Conservation (phyloP, 177 flowering plant species). For the Tripterygium wilfordii region DNA sequence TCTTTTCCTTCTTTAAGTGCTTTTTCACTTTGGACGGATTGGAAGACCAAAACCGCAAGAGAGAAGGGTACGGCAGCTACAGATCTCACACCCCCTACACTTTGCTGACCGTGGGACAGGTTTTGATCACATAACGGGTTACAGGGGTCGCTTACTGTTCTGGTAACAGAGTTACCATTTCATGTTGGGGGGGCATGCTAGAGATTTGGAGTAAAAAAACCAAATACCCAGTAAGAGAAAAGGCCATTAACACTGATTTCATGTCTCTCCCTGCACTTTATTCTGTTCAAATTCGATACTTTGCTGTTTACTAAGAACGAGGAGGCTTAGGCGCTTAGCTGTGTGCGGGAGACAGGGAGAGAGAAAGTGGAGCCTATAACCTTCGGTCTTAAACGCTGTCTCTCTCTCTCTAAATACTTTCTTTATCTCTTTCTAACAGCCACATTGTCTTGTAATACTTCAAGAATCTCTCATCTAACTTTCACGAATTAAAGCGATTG, state of each 20-base stretch:
- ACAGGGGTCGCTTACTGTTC: too few relatives aligned
- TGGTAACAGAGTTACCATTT: too few relatives aligned
- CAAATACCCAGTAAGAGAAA: background rate
- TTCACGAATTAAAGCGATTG: constrained; percentile 17
- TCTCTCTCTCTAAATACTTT: constrained; percentile 13
- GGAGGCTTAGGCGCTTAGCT: too few relatives aligned
- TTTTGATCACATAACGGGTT: constrained; percentile 13
- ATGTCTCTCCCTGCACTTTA: constrained; percentile 26
- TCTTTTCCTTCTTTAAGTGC: constrained; percentile 28
- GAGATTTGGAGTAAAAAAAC: background rate
- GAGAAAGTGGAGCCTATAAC: constrained; percentile 9
- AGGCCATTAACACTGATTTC: constrained; percentile 6
- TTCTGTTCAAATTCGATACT: constrained; percentile 43
- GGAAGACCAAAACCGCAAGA: constrained; percentile 21
- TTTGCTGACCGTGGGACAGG: constrained; percentile 32
- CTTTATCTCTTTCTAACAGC: constrained; percentile 26
- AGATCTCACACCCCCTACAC: constrained; percentile 4
- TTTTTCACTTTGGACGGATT: constrained; percentile 29
- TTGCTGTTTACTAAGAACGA: constrained; percentile 37
- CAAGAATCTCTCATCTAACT: constrained; percentile 29
- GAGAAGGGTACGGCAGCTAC: constrained; percentile 9
- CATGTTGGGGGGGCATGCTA: too few relatives aligned
- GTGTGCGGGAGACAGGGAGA: constrained; percentile 8
- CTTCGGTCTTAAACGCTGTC: constrained; percentile 7
- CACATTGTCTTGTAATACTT: constrained; percentile 36